Evolutionary conservation across 176 grass and related monocot species (phyloP), one percentile per base, ranked within the genome.

Genomic region (Urochloa ruziziensis): DNA sequence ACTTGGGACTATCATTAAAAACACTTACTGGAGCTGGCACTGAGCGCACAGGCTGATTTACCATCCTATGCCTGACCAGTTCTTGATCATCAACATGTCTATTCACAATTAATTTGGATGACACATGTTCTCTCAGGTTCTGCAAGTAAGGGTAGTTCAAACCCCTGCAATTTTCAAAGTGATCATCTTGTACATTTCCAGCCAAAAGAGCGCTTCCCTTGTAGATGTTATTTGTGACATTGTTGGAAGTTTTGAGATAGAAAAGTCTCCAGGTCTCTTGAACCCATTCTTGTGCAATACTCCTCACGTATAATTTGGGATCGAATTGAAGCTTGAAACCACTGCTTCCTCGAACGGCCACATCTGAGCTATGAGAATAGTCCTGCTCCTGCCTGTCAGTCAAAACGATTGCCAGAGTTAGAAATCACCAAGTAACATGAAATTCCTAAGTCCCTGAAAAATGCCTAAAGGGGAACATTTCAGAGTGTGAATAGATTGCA

Each of bases 281-380:
- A 36, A 60, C 24, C 89, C 89, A 91, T 68, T 87, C 89, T 7
- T 86, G 68, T 37, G 39, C 39, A 42, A 42, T 42, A 42, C 54
- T 80, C 63, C 33, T 33, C 35, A 37, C 56, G 43, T 80, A 8
- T 42, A 42, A 42, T 42, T 42, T 42, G 39, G 39, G 39, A 42
- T 42, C 6, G 39, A 42, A 42, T 42, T 42, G 6, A 7, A 8
- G 39, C 39, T 42, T 75, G 75, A 69, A 72, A 75, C 0, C 6
- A 10, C 68, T 21, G 6, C 13, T 74, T 86, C 48, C 74, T 33
- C 19, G 49, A 79, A 72, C 28, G 57, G 54, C 77, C 51, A 88
- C 49, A 23, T 63, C 70, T 77, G 89, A 84, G 83, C 68, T 56
- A 47, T 84, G 70, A 62, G 40, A 84, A 76, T 82, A 91, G 28